Base-by-base conservation (phyloP, 2,329 filamentous ascomycete species). In the Arthrocladium fulminans region DNA sequence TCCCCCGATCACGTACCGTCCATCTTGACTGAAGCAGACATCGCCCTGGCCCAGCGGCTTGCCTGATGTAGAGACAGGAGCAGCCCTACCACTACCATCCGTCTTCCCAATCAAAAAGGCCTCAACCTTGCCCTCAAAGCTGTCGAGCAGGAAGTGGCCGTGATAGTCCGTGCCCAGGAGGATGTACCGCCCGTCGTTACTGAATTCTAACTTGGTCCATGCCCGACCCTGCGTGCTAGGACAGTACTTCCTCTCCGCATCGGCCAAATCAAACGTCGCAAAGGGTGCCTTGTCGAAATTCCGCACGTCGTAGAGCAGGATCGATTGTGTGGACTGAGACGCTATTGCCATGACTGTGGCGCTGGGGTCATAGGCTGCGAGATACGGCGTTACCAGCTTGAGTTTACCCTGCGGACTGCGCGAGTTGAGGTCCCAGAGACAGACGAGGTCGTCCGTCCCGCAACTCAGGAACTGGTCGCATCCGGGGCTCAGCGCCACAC, bases 261-360 rank as follows among this genome's bases (percentile, higher is more conserved):
- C 68, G 51, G 60, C 69, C 62, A 97, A 72, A 61, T 97, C 90
- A 60, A 97, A 92, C 7, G 79, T 85, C 9, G 83, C 77, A 60
- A 98, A 94, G 0, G 92, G 92, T 3, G 84, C 80, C 65, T 92
- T 94, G 65, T 95, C 87, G 67, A 87, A 97, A 65, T 95, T 94
- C 56, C 89, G 84, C 57, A 88, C 79, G 65, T 98, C 92, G 70
- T 97, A 98, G 41, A 98, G 80, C 13, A 96, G 74, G 41, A 98
- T 74, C 2, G 80, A 80, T 41, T 88, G 86, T 34, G 86, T 85
- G 2, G 78, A 77, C 3, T 90, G 86, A 1, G 84, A 94, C 3
- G 83, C 92, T 41, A 97, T 80, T 15, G 90, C 92, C 59, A 98
- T 94, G 50, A 96, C 86, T 27, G 83, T 84, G 4, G 88, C 92